Conservation (phyloP, 176 grass and related monocot species). For the Musa schizocarpa region DNA sequence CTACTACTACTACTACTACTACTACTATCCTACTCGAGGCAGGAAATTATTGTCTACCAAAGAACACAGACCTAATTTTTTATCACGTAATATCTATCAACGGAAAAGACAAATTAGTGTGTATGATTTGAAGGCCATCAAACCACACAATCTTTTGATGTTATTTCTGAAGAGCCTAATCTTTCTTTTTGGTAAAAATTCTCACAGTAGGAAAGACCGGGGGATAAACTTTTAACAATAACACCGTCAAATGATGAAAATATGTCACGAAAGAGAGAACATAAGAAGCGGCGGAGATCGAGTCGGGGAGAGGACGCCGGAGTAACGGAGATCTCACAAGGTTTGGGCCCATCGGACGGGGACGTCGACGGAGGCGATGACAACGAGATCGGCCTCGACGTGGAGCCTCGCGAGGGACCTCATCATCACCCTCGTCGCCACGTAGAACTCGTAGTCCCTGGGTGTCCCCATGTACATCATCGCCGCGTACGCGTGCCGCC, state of each 20-base stretch:
- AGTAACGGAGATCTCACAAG: slow-evolving; percentile 43
- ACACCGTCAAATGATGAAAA: not conserved
- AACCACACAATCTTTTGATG: not conserved
- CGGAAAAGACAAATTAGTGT: not conserved
- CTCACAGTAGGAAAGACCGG: not conserved
- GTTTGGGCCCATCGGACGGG: slow-evolving; percentile 55
- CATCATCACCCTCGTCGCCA: slow-evolving; percentile 95
- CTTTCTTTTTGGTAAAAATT: not conserved
- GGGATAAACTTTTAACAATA: not conserved
- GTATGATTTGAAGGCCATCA: not conserved
- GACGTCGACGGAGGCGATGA: slow-evolving; percentile 87
- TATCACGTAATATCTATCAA: not conserved
- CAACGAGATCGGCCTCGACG: slow-evolving; percentile 76
- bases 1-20: not conserved
- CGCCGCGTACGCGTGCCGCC: slow-evolving; percentile 73
- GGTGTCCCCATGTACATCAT: slow-evolving; percentile 99
- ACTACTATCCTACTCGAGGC: not conserved
- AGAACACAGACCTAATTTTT: too few relatives aligned
- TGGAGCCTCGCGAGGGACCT: slow-evolving; percentile 48
- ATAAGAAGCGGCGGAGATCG: not conserved
- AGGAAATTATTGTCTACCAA: not conserved
- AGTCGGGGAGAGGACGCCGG: not conserved
- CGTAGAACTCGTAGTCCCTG: slow-evolving; percentile 98
- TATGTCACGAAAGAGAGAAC: not conserved
- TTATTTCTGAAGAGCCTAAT: too few relatives aligned